Conservation (phyloP, 2,329 filamentous ascomycete species). For the Aureobasidium sp. region DNA sequence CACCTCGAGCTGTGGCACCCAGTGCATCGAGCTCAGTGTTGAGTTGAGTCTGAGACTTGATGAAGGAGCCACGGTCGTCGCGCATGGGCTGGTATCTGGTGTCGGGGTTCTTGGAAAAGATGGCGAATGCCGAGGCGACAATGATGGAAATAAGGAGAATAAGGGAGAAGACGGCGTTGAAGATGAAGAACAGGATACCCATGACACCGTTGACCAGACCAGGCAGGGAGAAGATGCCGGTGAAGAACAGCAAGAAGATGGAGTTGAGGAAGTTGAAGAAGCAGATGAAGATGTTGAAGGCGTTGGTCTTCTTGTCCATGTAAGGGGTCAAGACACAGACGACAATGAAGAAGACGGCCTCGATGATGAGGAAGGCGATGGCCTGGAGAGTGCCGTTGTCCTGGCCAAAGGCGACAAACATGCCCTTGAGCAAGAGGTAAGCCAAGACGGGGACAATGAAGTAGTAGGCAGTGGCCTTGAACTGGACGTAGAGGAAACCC, state of each 20-base stretch:
- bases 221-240: slow-evolving; percentile 76
- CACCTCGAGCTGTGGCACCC: slow-evolving; percentile 80
- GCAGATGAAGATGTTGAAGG: slow-evolving; percentile 89
- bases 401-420: slow-evolving; percentile 82
- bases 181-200: slow-evolving; percentile 80
- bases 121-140: slow-evolving; percentile 67
- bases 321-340: slow-evolving; percentile 79
- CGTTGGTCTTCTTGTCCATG: slow-evolving; percentile 99
- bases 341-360: slow-evolving; percentile 68
- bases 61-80: slow-evolving; percentile 92
- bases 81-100: slow-evolving; percentile 94
- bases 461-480: slow-evolving; percentile 92
- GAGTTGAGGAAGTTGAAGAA: slow-evolving; percentile 86
- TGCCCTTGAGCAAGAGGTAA: slow-evolving; percentile 78
- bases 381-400: slow-evolving; percentile 65
- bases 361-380: slow-evolving; percentile 74
- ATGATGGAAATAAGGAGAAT: slow-evolving; percentile 78
- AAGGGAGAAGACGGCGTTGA: slow-evolving; percentile 77
- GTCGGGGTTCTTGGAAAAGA: slow-evolving; percentile 90
- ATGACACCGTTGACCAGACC: slow-evolving; percentile 78
- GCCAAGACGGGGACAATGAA: slow-evolving; percentile 74
- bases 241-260: slow-evolving; percentile 84
- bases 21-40: slow-evolving; percentile 87
- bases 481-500: slow-evolving; percentile 97
- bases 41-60: slow-evolving; percentile 87